These are phyloP conservation scores for Hyaloperonospora brassicae DNA, from an alignment of 352 stramenopile species.

Conservation along the genomic window DNA sequence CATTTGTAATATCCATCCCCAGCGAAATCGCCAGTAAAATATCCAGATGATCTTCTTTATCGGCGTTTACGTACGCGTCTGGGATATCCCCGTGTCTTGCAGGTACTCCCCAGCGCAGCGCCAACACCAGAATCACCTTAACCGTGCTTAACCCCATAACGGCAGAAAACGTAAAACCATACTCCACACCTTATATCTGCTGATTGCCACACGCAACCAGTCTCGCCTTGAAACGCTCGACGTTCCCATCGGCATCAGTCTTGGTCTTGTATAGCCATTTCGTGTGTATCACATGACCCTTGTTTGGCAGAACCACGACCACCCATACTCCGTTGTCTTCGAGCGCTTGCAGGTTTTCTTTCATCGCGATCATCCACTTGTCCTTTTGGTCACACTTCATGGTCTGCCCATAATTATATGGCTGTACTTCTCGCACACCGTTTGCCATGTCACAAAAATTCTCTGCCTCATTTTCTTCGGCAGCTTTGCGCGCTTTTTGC, in stretches of 20 bases:
- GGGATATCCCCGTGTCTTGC: background rate
- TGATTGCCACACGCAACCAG: background rate
- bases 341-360: background rate
- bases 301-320: background rate
- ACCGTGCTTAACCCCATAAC: background rate
- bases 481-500: background rate
- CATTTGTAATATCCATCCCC: background rate
- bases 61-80: background rate
- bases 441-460: background rate
- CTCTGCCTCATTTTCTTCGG: background rate
- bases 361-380: background rate
- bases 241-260: background rate
- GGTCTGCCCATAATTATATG: background rate
- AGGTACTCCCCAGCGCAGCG: background rate
- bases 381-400: background rate
- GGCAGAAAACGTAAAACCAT: background rate
- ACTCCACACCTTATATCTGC: background rate
- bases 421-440: background rate
- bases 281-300: background rate
- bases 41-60: constrained; percentile 13
- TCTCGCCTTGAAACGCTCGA: background rate
- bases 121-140: background rate
- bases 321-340: background rate
- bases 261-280: constrained; percentile 1
- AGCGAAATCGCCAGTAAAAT: constrained; percentile 22